phyloP scores from a whole-genome alignment of 352 stramenopile species.

The Phytophthora nicotianae region DNA sequence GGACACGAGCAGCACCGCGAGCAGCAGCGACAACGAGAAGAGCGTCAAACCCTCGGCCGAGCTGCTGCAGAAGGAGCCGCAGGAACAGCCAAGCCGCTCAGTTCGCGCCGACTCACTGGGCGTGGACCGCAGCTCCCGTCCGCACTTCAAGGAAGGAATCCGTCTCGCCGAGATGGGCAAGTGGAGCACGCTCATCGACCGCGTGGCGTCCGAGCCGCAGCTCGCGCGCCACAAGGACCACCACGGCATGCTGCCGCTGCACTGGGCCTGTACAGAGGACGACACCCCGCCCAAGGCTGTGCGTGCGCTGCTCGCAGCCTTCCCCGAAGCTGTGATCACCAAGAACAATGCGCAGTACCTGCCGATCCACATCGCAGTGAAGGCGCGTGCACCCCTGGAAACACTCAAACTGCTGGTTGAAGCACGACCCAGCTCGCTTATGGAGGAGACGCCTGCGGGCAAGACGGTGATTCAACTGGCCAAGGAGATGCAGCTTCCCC shows the following conservation, averaged over 20 bases:
- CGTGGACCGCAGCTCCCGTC: constrained; percentile 43
- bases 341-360: constrained; percentile 86
- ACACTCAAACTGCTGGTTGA: constrained; percentile 68
- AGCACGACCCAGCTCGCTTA: constrained; percentile 65
- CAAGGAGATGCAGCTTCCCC: constrained; percentile 54
- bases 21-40: constrained; percentile 24
- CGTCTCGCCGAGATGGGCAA: constrained; percentile 83
- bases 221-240: constrained; percentile 82
- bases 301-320: constrained; percentile 66
- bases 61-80: constrained; percentile 12
- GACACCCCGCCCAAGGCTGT: constrained; percentile 70
- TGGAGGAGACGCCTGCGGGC: constrained; percentile 73
- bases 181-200: constrained; percentile 68
- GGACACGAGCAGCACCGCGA: constrained; percentile 35
- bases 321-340: constrained; percentile 75
- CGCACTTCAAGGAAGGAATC: constrained; percentile 85
- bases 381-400: constrained; percentile 51
- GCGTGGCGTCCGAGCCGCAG: constrained; percentile 59
- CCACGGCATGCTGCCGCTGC: constrained; percentile 83
- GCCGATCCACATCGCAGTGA: constrained; percentile 84
- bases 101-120: constrained; percentile 33
- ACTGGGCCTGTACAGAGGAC: constrained; percentile 86
- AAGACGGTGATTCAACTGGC: constrained; percentile 77
- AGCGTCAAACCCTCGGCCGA: constrained; percentile 16
- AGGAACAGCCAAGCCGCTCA: constrained; percentile 18